A percentile compares a stretch with the other conserved stretches of the same genome.
Evolutionary conservation across 2,329 filamentous ascomycete species (phyloP).

Genomic region (Neofusicoccum laricinum): DNA sequence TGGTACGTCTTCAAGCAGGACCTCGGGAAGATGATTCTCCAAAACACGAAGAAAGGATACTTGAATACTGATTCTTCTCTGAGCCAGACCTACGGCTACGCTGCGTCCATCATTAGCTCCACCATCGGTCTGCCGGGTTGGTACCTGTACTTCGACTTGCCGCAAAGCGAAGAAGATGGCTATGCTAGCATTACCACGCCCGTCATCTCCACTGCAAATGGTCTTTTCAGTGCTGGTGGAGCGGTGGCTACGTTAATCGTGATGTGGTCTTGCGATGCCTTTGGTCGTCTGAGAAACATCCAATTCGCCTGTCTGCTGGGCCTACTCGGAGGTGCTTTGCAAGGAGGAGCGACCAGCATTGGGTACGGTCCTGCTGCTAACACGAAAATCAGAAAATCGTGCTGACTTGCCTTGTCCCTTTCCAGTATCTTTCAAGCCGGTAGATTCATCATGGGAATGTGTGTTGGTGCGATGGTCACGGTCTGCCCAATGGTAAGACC

Average conservation of each 20-base stretch:
- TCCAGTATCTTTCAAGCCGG: slow-evolving; percentile 46
- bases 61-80: background rate
- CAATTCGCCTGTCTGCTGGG: slow-evolving; percentile 45
- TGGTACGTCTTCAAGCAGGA: slow-evolving; percentile 18
- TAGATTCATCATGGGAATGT: slow-evolving; percentile 42
- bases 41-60: background rate
- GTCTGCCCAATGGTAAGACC: background rate
- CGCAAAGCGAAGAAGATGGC: slow-evolving; percentile 41
- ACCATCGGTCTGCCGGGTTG: slow-evolving; percentile 55
- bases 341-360: slow-evolving; percentile 42
- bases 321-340: slow-evolving; percentile 47
- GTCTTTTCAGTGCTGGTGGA: slow-evolving; percentile 49
- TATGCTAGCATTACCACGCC: slow-evolving; percentile 47
- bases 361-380: background rate
- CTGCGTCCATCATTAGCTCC: slow-evolving; percentile 49
- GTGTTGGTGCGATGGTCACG: slow-evolving; percentile 25
- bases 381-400: too few relatives aligned
- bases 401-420: slow-evolving; percentile 11
- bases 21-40: background rate
- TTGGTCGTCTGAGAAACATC: slow-evolving; percentile 47
- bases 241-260: slow-evolving; percentile 48
- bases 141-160: slow-evolving; percentile 50
- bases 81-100: slow-evolving; percentile 48
- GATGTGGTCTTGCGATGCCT: slow-evolving; percentile 48
- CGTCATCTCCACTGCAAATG: slow-evolving; percentile 50